Conservation (phyloP, 768 basidiomycete genomes). For the Neoboletus brunneissimus region DNA sequence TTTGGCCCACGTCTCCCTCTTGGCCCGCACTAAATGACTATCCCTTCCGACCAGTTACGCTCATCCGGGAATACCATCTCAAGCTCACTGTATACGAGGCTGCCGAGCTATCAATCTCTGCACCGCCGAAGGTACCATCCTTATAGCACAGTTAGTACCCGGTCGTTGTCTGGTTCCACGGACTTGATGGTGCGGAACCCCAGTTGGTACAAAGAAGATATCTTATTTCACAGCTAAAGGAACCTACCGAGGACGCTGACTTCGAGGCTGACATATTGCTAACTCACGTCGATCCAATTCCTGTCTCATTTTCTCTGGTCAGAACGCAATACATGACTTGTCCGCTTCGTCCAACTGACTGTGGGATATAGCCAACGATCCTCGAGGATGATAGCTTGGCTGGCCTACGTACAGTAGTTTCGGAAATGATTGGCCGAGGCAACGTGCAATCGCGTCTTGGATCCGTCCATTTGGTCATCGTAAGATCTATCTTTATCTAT, state of each 20-base stretch:
- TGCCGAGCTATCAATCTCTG: conserved; percentile 22
- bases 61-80: conserved; percentile 8
- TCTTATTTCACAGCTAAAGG: conserved; percentile 15
- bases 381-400: conserved; percentile 23
- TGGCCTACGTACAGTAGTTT: conserved; percentile 19
- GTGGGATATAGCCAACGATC: conserved; percentile 1
- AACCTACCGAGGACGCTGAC: conserved; percentile 9
- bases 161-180: not conserved
- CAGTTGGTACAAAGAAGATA: not conserved
- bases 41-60: conserved; percentile 19
- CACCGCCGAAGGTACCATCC: conserved; percentile 21
- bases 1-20: not conserved
- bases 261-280: conserved; percentile 2
- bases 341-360: conserved; percentile 6
- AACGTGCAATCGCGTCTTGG: conserved; percentile 10
- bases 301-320: conserved; percentile 16
- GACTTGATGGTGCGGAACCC: conserved; percentile 11
- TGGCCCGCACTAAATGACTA: conserved; percentile 12
- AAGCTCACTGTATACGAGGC: conserved; percentile 15
- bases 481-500: conserved; percentile 1
- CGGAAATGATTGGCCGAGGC: conserved; percentile 19
- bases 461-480: conserved; percentile 22
- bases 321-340: not conserved
- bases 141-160: conserved; percentile 10
- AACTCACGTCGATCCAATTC: not conserved